Conservation (phyloP, 73 alveolate species). For the Blepharisma japonicum region DNA sequence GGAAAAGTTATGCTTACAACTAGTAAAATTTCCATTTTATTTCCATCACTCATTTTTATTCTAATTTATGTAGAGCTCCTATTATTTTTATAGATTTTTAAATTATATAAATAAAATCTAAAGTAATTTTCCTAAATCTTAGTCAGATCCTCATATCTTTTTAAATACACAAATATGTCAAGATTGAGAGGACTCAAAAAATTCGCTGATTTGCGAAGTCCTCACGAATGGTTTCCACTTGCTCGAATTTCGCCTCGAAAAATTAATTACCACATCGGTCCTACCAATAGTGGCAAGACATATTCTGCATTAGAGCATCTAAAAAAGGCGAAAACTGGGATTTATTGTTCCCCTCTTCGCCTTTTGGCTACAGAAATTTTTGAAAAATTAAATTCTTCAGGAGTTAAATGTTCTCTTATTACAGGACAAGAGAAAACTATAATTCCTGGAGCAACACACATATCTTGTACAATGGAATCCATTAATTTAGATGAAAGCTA, state of each 20-base stretch:
- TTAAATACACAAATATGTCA: too few species aligned
- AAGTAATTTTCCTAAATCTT: too few species aligned
- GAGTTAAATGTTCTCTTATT: conserved; percentile 53
- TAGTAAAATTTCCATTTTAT: too few species aligned
- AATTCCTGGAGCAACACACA: conserved; percentile 43
- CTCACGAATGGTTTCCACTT: conserved; percentile 68
- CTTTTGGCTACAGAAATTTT: conserved; percentile 71
- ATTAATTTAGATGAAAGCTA: conserved; percentile 38
- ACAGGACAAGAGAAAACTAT: conserved; percentile 64
- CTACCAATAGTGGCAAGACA: conserved; percentile 77
- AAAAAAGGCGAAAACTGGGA: conserved; percentile 57
- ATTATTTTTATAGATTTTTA: too few species aligned
- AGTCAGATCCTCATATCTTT: too few species aligned
- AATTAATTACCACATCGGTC: conserved; percentile 64
- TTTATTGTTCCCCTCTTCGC: conserved; percentile 72
- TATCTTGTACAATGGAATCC: conserved; percentile 72
- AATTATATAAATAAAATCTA: too few species aligned
- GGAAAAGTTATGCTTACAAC: too few species aligned
- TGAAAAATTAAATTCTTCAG: conserved; percentile 45
- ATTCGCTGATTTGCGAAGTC: conserved; percentile 52
- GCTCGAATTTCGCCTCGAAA: conserved; percentile 59
- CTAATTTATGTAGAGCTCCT: too few species aligned
- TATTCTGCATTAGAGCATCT: conserved; percentile 56
- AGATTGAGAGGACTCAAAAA: background rate
- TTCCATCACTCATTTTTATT: too few species aligned